Percentiles rank a stretch among this genome's conserved stretches.
Conservation (phyloP, 305 asterid species). For the Plantago rigida region DNA sequence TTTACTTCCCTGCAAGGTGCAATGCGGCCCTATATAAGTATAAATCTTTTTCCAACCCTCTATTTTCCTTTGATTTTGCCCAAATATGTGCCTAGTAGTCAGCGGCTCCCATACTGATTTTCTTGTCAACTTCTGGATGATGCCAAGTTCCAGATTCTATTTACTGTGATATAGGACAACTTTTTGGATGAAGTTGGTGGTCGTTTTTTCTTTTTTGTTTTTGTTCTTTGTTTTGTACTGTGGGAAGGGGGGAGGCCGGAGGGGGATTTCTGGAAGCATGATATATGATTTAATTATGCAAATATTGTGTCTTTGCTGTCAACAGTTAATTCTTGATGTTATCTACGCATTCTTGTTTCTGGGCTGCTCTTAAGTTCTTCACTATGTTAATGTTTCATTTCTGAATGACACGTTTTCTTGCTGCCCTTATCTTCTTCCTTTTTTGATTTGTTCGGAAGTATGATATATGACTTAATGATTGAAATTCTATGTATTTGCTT, state of each 20-base stretch:
- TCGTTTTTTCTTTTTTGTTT: no score
- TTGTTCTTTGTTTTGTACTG: no score
- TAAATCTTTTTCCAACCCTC: neutral
- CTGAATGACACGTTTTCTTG: conserved; percentile 14
- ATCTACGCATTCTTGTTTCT: neutral
- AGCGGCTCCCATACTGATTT: no score
- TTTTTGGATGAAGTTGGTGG: no score
- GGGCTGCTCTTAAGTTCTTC: conserved; percentile 13
- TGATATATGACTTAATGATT: no score
- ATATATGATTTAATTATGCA: no score
- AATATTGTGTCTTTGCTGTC: no score
- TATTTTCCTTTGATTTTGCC: neutral
- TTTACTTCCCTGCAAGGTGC: conserved; percentile 13
- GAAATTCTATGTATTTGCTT: no score
- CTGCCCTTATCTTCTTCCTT: conserved; percentile 26
- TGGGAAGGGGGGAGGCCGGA: no score
- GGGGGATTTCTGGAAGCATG: no score
- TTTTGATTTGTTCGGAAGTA: conserved; percentile 22
- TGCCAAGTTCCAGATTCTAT: no score
- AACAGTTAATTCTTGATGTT: conserved; percentile 11
- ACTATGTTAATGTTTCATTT: conserved; percentile 16
- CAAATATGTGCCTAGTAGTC: neutral
- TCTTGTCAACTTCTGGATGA: neutral
- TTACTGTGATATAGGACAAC: no score
- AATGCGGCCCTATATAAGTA: neutral